Evolutionary conservation across 208 protist genomes (phyloP), one percentile per base, ranked within the genome.

Genomic region (Leishmania braziliensis): DNA sequence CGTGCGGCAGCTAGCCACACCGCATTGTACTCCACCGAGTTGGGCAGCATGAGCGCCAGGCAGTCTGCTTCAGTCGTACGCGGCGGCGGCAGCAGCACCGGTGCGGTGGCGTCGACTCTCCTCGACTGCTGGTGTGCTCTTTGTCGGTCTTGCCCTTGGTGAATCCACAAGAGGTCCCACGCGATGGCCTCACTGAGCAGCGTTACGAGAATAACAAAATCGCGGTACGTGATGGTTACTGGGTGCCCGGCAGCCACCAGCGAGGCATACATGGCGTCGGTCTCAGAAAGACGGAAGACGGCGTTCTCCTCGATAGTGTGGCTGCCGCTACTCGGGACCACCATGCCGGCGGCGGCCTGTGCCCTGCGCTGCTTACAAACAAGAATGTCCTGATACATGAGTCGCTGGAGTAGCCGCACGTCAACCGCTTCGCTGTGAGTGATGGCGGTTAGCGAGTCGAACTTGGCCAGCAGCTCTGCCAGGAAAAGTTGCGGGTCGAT

Each of bases 11-110:
- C 86, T 63, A 90, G 75, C 88, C 91, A 94, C 14, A 94, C 75
- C 14, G 84, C 66, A 79, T 89, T 91, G 82, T 91, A 94, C 76
- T 94, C 86, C 58, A 90, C 81, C 48, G 81, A 86, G 63, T 94
- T 92, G 48, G 86, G 85, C 78, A 94, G 56, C 87, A 92, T 91
- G 54, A 94, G 62, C 2, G 91, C 88, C 20, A 94, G 66, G 68
- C 84, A 88, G 77, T 89, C 80, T 6, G 84, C 58, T 58, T 85
- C 51, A 9, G 51, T 83, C 1, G 51, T 20, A 23, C 48, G 58
- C 33, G 33, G 75, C 48, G 50, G 53, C 16, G 43, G 68, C 68
- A 73, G 72, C 50, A 23, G 70, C 26, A 36, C 4, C 14, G n/a
- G 48, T 50, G 48, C 48, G 18, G 70, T 50, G 1, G 70, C 70